Conservation (phyloP, 768 basidiomycete species). For the Termitomyces bulborhizus region DNA sequence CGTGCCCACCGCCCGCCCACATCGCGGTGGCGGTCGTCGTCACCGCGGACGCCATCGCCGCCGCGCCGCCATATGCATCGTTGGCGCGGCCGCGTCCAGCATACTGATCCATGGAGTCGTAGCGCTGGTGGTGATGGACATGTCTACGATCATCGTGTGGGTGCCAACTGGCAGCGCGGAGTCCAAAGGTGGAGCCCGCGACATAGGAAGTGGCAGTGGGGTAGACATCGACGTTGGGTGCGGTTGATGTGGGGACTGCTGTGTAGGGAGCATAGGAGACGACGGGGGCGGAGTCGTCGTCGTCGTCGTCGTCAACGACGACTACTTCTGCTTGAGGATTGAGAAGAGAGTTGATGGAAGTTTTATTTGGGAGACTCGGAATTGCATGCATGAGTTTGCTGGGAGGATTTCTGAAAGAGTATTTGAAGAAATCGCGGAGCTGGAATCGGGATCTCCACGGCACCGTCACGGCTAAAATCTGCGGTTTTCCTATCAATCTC, state of each 20-base stretch:
- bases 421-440: too few species aligned
- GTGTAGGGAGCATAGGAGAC: background rate
- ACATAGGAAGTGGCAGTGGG: too few species aligned
- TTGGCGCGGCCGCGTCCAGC: slow-evolving; percentile 14
- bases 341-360: slow-evolving; percentile 34
- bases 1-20: slow-evolving; percentile 13
- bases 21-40: slow-evolving; percentile 2
- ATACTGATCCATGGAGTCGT: slow-evolving; percentile 20
- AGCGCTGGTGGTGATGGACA: slow-evolving; percentile 14
- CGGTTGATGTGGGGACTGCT: background rate
- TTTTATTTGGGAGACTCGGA: slow-evolving; percentile 33
- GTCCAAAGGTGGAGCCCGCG: too few species aligned
- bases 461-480: too few species aligned
- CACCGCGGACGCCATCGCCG: background rate
- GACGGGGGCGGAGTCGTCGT: slow-evolving; percentile 13
- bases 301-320: slow-evolving; percentile 17
- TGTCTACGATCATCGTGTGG: too few species aligned
- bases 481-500: too few species aligned
- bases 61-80: slow-evolving; percentile 15
- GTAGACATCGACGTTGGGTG: too few species aligned
- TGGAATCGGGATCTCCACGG: too few species aligned
- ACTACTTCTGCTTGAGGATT: slow-evolving; percentile 27
- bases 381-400: slow-evolving; percentile 2
- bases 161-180: too few species aligned
- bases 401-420: too few species aligned